Conservation (phyloP, 1,139 yeast species). For the Hyphopichia buzzinii region DNA sequence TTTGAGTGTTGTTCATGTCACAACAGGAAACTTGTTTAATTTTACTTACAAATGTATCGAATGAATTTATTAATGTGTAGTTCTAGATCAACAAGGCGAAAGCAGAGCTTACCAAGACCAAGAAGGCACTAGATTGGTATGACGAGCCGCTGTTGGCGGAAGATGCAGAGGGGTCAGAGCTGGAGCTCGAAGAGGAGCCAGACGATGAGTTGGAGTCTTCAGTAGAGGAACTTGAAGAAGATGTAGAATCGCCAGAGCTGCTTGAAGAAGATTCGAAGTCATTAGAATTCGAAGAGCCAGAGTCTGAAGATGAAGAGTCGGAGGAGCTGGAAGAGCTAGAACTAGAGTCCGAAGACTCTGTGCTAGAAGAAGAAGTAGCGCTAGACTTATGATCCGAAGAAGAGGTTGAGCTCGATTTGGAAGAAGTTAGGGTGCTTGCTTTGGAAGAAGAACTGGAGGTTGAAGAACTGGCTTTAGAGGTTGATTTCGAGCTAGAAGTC, state of each 20-base stretch:
- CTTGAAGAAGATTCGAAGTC: not conserved
- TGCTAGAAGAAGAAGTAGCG: conserved; percentile 4
- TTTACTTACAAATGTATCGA: not conserved
- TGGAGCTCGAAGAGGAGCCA: conserved; percentile 2
- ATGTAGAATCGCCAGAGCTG: conserved; percentile 1
- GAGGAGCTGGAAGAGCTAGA: conserved; percentile 1
- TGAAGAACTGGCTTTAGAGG: conserved; percentile 4
- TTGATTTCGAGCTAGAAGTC: conserved; percentile 4
- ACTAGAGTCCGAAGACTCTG: conserved; percentile 4
- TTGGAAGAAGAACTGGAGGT: conserved; percentile 4
- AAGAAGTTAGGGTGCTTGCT: conserved; percentile 1
- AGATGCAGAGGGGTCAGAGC: conserved; percentile 2
- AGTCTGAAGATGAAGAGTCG: conserved; percentile 8
- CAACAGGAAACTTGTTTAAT: too few species aligned
- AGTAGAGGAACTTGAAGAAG: conserved; percentile 2
- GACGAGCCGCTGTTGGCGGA: conserved; percentile 1
- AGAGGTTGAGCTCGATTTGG: not conserved
- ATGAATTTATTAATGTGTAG: too few species aligned
- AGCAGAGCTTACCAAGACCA: not conserved
- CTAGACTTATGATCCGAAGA: conserved; percentile 4
- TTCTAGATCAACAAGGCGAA: conserved; percentile 1
- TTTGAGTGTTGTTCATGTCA: too few species aligned
- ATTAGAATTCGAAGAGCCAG: conserved; percentile 3
- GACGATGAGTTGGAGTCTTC: conserved; percentile 4
- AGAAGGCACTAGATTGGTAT: not conserved